Percentiles rank a stretch among this genome's conserved stretches.
Evolutionary conservation across 495 filamentous ascomycete genomes (phyloP).

Genomic region (Gamarada debralockiae): DNA sequence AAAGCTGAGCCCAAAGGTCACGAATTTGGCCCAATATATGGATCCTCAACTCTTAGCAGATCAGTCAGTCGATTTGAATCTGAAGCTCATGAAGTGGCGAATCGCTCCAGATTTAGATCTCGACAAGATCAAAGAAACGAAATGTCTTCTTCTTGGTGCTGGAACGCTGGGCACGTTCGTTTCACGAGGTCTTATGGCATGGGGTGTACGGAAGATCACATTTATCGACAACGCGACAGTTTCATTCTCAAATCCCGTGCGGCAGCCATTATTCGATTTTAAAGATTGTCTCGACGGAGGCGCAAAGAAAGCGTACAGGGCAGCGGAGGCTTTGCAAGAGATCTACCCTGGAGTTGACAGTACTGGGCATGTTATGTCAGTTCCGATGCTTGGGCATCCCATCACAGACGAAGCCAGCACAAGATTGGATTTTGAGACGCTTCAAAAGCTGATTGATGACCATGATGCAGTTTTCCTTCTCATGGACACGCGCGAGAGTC

Average conservation of each 20-base stretch:
- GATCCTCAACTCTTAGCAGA: slow-evolving; percentile 83
- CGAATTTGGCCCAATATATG: slow-evolving; percentile 86
- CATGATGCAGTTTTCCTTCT: slow-evolving; percentile 93
- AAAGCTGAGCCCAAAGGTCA: slow-evolving; percentile 69
- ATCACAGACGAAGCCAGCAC: slow-evolving; percentile 64
- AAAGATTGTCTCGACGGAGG: slow-evolving; percentile 85
- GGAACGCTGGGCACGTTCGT: slow-evolving; percentile 95
- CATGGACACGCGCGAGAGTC: slow-evolving; percentile 92
- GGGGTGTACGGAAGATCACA: slow-evolving; percentile 95
- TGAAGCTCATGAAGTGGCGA: slow-evolving; percentile 98
- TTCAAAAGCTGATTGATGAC: slow-evolving; percentile 71
- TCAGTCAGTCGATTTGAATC: slow-evolving; percentile 93
- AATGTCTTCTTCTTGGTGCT: slow-evolving; percentile 89
- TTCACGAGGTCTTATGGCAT: slow-evolving; percentile 84
- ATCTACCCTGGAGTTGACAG: slow-evolving; percentile 91
- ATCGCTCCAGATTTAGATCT: slow-evolving; percentile 86
- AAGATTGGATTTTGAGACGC: slow-evolving; percentile 67
- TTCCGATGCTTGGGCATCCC: slow-evolving; percentile 94
- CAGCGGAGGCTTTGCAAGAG: slow-evolving; percentile 74
- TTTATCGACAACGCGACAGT: slow-evolving; percentile 94
- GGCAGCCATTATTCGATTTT: slow-evolving; percentile 89
- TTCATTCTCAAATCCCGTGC: slow-evolving; percentile 95
- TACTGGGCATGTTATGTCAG: slow-evolving; percentile 70
- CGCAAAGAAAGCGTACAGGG: slow-evolving; percentile 75
- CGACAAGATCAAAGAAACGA: slow-evolving; percentile 84